phyloP scores from a whole-genome alignment of 2,329 filamentous ascomycete genomes.

The Phialophora expanda region DNA sequence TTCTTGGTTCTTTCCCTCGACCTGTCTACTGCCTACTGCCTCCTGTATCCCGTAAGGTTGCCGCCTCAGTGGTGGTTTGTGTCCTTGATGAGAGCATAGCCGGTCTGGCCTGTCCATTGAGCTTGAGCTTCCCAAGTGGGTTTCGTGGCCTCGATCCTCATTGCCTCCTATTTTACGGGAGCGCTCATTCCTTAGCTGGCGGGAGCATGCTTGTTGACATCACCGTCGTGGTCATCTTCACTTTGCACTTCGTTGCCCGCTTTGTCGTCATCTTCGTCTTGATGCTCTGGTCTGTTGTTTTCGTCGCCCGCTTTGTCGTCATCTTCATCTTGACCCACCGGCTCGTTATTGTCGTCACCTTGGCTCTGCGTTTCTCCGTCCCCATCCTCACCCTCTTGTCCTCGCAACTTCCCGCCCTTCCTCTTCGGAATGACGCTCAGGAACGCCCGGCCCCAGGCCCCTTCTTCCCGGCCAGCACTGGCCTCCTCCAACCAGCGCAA shows the following conservation, averaged over 20 bases:
- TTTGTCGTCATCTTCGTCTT: slow-evolving; percentile 40
- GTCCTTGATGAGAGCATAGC: neutral
- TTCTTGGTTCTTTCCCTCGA: neutral
- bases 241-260: neutral
- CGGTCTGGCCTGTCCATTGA: too few species aligned
- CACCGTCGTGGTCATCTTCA: slow-evolving; percentile 12
- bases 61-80: neutral
- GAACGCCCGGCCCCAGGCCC: slow-evolving; percentile 92
- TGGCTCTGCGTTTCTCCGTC: slow-evolving; percentile 6
- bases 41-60: neutral
- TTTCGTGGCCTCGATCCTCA: neutral
- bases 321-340: slow-evolving; percentile 37
- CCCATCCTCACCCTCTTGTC: slow-evolving; percentile 25
- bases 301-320: slow-evolving; percentile 26
- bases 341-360: neutral
- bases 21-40: neutral
- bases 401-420: slow-evolving; percentile 76
- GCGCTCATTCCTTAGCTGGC: neutral
- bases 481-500: slow-evolving; percentile 77
- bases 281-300: neutral
- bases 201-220: neutral
- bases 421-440: slow-evolving; percentile 84
- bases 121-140: neutral
- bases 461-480: slow-evolving; percentile 49
- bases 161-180: neutral